Evolutionary conservation across 768 basidiomycete species (phyloP).

Genomic region (Boletus vermiculosoides): DNA sequence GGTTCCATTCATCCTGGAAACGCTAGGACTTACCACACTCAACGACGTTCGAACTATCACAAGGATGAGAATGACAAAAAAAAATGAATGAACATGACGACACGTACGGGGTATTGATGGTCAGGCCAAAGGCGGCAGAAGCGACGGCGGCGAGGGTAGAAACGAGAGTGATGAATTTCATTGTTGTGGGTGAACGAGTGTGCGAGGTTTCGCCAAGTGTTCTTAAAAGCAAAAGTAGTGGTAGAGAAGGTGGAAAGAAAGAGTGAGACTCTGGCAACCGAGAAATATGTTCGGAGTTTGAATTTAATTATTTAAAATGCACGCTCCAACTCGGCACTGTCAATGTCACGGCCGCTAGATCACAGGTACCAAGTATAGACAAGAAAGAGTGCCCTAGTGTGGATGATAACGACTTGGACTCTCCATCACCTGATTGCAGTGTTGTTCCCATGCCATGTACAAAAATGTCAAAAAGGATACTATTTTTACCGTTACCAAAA

Average conservation of each 20-base stretch:
- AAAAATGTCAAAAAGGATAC: neutral
- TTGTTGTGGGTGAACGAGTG: slow-evolving; percentile 26
- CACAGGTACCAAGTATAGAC: too few species aligned
- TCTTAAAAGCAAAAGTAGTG: neutral
- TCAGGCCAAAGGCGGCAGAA: slow-evolving; percentile 44
- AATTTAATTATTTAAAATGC: slow-evolving; percentile 17
- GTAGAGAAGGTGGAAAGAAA: neutral
- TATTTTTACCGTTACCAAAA: neutral
- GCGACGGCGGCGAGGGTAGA: slow-evolving; percentile 30
- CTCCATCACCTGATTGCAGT: neutral
- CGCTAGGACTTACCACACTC: slow-evolving; percentile 48
- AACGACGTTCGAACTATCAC: slow-evolving; percentile 38
- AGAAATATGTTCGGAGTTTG: slow-evolving; percentile 28
- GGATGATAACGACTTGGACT: too few species aligned
- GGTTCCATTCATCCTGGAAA: neutral
- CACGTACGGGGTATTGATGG: slow-evolving; percentile 71
- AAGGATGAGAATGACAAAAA: neutral
- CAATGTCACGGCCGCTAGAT: neutral
- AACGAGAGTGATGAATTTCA: slow-evolving; percentile 37
- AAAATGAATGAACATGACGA: slow-evolving; percentile 1
- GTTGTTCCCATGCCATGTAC: neutral
- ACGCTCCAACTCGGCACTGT: too few species aligned
- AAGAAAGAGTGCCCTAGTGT: too few species aligned
- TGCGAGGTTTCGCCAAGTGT: slow-evolving; percentile 13
- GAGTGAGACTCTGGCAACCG: neutral